phyloP scores from a whole-genome alignment of 139 green algal genomes.

The Desmodesmus armatus region DNA sequence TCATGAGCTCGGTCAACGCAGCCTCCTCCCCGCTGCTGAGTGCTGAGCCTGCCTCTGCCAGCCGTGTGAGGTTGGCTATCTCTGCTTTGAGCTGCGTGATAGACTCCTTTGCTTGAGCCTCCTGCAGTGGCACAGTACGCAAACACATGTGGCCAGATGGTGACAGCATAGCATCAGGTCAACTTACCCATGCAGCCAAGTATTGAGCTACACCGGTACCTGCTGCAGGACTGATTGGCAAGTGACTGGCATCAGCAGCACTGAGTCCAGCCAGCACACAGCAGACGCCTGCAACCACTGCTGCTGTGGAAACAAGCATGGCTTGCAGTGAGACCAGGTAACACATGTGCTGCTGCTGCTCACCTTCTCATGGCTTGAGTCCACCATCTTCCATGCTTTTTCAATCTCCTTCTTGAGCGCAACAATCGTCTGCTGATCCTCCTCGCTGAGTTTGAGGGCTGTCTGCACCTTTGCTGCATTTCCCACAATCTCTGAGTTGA shows the following conservation, averaged over 20 bases:
- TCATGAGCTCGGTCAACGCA: conserved; percentile 82
- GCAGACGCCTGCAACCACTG: not conserved
- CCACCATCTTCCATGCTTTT: conserved; percentile 93
- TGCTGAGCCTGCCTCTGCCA: conserved; percentile 38
- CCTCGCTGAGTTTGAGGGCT: conserved; percentile 90
- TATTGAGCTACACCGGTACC: too few relatives aligned
- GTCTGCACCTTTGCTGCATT: conserved; percentile 93
- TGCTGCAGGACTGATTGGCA: too few relatives aligned
- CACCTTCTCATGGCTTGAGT: conserved; percentile 88
- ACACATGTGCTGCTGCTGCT: not conserved
- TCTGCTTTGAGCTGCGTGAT: conserved; percentile 89
- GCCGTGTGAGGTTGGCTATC: conserved; percentile 81
- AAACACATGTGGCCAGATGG: too few relatives aligned
- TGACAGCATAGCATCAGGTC: too few relatives aligned
- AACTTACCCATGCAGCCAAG: too few relatives aligned
- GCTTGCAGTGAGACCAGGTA: not conserved
- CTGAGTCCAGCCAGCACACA: too few relatives aligned
- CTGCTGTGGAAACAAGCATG: not conserved
- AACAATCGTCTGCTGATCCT: conserved; percentile 89
- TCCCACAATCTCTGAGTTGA: conserved; percentile 90
- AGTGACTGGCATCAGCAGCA: too few relatives aligned
- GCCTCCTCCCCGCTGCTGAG: conserved; percentile 84
- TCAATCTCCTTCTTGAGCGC: conserved; percentile 94
- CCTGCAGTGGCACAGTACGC: conserved; percentile 51
- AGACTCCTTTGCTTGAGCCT: conserved; percentile 87